A percentile compares a stretch with the other conserved stretches of the same genome.
phyloP scores from a whole-genome alignment of 768 basidiomycete genomes.

The Hypholoma fasciculare region DNA sequence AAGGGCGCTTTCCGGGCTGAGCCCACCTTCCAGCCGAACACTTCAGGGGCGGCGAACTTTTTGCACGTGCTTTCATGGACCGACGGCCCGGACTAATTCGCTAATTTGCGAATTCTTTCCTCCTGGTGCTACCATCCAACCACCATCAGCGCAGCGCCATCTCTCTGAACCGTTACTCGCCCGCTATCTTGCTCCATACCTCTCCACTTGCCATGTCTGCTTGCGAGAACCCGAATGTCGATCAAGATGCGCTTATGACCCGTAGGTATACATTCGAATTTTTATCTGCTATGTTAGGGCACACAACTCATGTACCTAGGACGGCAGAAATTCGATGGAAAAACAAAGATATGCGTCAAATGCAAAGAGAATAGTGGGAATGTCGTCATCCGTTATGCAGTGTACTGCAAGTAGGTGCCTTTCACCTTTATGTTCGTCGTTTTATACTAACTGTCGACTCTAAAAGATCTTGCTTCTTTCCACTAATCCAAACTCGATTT shows the following conservation, averaged over 20 bases:
- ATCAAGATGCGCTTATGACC: slow-evolving; percentile 65
- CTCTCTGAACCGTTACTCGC: neutral
- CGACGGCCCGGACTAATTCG: no score
- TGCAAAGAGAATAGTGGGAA: slow-evolving; percentile 69
- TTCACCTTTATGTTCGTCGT: neutral
- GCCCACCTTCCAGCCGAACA: no score
- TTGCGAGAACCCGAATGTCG: slow-evolving; percentile 65
- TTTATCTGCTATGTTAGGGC: neutral
- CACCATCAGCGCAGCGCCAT: no score
- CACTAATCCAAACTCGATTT: slow-evolving; percentile 63
- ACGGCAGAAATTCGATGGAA: slow-evolving; percentile 61
- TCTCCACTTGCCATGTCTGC: slow-evolving; percentile 26
- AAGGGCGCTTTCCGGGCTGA: no score
- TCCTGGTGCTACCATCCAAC: neutral
- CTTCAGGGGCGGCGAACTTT: no score
- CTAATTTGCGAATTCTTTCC: no score
- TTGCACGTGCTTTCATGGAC: no score
- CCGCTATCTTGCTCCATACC: neutral
- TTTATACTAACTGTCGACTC: neutral
- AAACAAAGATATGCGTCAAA: slow-evolving; percentile 66
- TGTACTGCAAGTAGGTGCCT: slow-evolving; percentile 75
- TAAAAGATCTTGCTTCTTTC: slow-evolving; percentile 55
- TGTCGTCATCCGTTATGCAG: slow-evolving; percentile 74
- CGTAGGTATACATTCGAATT: slow-evolving; percentile 40
- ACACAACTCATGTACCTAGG: slow-evolving; percentile 42